Base-by-base conservation (phyloP, 2,329 filamentous ascomycete genomes). In the Stagonosporopsis vannaccii region DNA sequence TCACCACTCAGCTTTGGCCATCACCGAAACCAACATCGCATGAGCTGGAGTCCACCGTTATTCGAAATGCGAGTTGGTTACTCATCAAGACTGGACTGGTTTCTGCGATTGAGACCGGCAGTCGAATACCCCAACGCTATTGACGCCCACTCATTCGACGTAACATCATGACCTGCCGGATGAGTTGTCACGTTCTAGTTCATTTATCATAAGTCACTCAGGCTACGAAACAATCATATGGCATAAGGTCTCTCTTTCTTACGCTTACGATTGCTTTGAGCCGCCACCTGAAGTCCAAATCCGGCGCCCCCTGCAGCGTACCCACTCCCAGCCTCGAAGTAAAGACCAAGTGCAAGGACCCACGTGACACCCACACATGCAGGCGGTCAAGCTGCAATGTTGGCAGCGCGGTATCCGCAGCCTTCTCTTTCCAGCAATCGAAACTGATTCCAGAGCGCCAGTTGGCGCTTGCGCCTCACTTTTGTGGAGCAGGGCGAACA, bases 381-480 rank as follows among this genome's bases (percentile, higher is more conserved):
- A 33, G 43, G 53, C 56, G 53, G 53, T 56, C 50, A 52, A 53
- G 41, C 28, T 19, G 32, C 47, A 43, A 52, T 53, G 44, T 26
- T 58, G 55, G 33, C 45, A 53, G 41, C 44, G 44, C 49, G 44
- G 44, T 45, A 58, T 32, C 44, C 49, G 49, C 50, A 53, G 44
- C 50, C 33, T 40, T 28, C 42, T 51, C 11, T 60, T 49, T 20
- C 9, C 25, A 44, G 44, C 28, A n/a, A 13, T 42, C 36, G 25
- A 42, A 6, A 32, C 33, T 23, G 45, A 40, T 22, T 39, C 40
- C 32, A 51, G 49, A 33, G n/a, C 17, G 23, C 30, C 33, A 19
- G n/a, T 25, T 36, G 55, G 45, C 55, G 50, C 55, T 49, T 58
- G 44, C 55, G 55, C 48, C 55, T 58, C 55, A 58, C 55, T 58